Percentiles rank a stretch among this genome's conserved stretches.
Evolutionary conservation across 2,329 filamentous ascomycete species (phyloP).

Genomic region (Scedosporium boydii): DNA sequence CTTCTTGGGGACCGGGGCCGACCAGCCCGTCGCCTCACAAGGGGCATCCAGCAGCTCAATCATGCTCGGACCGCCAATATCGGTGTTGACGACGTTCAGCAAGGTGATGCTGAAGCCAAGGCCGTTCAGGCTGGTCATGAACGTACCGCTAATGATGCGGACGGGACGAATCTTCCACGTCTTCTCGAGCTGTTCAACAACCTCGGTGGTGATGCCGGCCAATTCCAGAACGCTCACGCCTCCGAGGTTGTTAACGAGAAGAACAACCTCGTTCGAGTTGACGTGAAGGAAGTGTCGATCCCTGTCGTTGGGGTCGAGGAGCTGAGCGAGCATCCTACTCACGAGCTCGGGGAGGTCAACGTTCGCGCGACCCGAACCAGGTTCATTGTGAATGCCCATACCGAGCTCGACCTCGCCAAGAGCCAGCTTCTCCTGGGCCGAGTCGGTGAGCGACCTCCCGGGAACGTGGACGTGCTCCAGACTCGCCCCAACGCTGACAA

Average conservation of each 20-base stretch:
- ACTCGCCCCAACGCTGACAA: conserved; percentile 78
- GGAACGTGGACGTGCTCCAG: conserved; percentile 91
- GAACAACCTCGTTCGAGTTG: conserved; percentile 52
- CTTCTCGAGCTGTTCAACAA: conserved; percentile 50
- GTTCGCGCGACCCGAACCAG: conserved; percentile 43
- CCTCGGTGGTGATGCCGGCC: conserved; percentile 61
- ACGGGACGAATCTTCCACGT: conserved; percentile 52
- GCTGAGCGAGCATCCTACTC: conserved; percentile 57
- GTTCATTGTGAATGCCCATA: conserved; percentile 72
- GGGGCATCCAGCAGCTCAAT: conserved; percentile 62
- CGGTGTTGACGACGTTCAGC: conserved; percentile 51
- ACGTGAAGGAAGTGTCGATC: conserved; percentile 63
- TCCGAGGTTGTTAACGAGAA: conserved; percentile 68
- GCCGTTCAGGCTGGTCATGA: conserved; percentile 71
- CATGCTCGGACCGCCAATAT: conserved; percentile 51
- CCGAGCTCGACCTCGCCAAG: conserved; percentile 53
- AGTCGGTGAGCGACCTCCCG: conserved; percentile 49
- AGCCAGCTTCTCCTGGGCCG: conserved; percentile 42
- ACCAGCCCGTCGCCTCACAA: conserved; percentile 61
- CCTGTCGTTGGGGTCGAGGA: conserved; percentile 55
- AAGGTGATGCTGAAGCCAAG: conserved; percentile 66
- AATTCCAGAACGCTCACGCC: conserved; percentile 65
- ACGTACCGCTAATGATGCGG: conserved; percentile 59
- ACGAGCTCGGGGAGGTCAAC: conserved; percentile 46
- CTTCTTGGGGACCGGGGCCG: conserved; percentile 48